phyloP scores from a whole-genome alignment of 2,329 filamentous ascomycete species.

The Huntiella omanensis region DNA sequence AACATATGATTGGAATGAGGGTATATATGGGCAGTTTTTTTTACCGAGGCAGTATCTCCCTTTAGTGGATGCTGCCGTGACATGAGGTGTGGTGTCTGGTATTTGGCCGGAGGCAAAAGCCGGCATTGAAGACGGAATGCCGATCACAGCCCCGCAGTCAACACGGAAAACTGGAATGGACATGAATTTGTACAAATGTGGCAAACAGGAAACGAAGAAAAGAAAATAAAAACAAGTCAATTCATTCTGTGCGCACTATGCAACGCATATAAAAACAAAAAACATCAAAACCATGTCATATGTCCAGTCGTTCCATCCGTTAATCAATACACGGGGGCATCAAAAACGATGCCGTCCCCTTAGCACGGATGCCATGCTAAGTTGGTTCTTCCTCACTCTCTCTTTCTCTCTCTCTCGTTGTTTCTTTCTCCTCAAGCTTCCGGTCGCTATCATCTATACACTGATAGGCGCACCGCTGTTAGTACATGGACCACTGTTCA shows the following conservation, averaged over 20 bases:
- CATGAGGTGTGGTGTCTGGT: too few species aligned
- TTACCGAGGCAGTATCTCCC: too few species aligned
- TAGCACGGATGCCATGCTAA: constrained; percentile 1
- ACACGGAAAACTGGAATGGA: not conserved
- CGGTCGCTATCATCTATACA: constrained; percentile 4
- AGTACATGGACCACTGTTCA: constrained; percentile 12
- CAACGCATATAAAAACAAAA: constrained; percentile 6
- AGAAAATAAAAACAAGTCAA: constrained; percentile 4
- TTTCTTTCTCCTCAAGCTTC: not conserved
- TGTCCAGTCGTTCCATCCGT: constrained; percentile 11
- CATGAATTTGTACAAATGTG: not conserved
- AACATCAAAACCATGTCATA: constrained; percentile 7
- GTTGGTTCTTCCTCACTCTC: not conserved
- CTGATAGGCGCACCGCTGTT: constrained; percentile 5
- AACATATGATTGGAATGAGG: too few species aligned
- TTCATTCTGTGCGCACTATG: constrained; percentile 9
- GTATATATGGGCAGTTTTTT: too few species aligned
- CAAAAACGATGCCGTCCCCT: constrained; percentile 1
- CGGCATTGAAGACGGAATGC: too few species aligned
- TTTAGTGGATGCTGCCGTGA: too few species aligned
- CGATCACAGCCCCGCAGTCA: too few species aligned
- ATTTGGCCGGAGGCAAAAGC: too few species aligned
- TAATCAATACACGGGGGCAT: constrained; percentile 9
- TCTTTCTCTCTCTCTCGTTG: not conserved
- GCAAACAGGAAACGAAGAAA: not conserved